These are phyloP conservation scores for Globisporangium rhizosaccharum DNA, from an alignment of 352 stramenopile species.

Conservation along the genomic window DNA sequence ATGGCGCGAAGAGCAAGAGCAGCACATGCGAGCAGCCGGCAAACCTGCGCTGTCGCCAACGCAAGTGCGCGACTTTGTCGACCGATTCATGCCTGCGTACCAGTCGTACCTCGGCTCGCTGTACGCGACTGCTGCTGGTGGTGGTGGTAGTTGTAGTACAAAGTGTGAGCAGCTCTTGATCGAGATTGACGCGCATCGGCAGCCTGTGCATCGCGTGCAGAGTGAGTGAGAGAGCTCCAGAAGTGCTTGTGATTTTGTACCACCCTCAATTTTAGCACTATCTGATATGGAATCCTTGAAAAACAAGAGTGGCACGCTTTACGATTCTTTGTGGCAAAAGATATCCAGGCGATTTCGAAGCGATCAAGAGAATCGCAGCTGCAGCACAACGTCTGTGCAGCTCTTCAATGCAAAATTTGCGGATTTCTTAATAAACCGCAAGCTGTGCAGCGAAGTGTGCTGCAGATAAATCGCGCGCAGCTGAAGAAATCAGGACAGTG, in stretches of 20 bases:
- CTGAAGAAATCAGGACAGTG: constrained; percentile 1
- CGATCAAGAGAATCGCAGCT: no score
- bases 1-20: constrained; percentile 80
- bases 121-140: constrained; percentile 25
- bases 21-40: constrained; percentile 44
- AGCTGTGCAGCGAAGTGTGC: background rate
- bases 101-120: constrained; percentile 54
- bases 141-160: constrained; percentile 12
- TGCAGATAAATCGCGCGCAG: background rate
- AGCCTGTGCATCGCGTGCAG: constrained; percentile 16
- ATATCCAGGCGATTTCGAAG: no score
- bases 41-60: constrained; percentile 57
- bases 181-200: constrained; percentile 41
- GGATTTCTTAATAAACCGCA: background rate
- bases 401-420: background rate
- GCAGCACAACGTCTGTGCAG: background rate
- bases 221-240: background rate
- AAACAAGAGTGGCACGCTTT: no score
- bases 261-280: background rate
- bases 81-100: constrained; percentile 86
- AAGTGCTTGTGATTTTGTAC: background rate
- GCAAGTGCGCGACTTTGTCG: constrained; percentile 80
- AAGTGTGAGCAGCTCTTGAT: constrained; percentile 48
- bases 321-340: no score
- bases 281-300: no score